Conservation (phyloP, 1,139 yeast genomes). For the Chernovozyma sophiae-reginae region DNA sequence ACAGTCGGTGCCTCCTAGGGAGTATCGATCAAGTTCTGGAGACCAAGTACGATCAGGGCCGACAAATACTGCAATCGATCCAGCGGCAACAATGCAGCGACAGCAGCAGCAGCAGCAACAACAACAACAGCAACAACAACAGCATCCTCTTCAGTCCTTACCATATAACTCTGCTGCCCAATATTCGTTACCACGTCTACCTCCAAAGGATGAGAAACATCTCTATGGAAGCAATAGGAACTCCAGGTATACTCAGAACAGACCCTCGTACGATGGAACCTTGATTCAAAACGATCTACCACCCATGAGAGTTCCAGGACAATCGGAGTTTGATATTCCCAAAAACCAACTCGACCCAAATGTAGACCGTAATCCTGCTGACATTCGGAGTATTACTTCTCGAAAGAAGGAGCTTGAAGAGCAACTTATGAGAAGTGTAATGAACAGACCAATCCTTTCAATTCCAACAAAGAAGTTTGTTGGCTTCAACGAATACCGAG, state of each 20-base stretch:
- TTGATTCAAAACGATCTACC: slow-evolving; percentile 2
- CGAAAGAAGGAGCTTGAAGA: slow-evolving; percentile 25
- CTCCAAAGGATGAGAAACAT: neutral
- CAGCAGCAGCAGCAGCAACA: neutral
- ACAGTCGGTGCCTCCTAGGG: neutral
- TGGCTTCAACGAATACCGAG: slow-evolving; percentile 15
- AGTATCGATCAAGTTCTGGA: too few relatives aligned
- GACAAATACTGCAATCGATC: too few relatives aligned
- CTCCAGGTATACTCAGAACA: neutral
- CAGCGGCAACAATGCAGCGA: too few relatives aligned
- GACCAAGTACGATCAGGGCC: too few relatives aligned
- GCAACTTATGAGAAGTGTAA: slow-evolving; percentile 30
- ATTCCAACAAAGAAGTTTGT: slow-evolving; percentile 8
- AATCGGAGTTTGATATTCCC: neutral
- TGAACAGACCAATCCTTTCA: slow-evolving; percentile 32
- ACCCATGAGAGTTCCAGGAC: neutral
- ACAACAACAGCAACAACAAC: neutral
- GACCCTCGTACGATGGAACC: slow-evolving; percentile 2
- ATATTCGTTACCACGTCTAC: neutral
- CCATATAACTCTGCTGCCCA: neutral
- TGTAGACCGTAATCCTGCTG: slow-evolving; percentile 5
- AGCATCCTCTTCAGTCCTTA: neutral
- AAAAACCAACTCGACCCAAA: neutral
- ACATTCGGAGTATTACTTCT: slow-evolving; percentile 19
- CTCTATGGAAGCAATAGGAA: neutral